Conservation (phyloP, 2,329 filamentous ascomycete species). For the Tolypocladium ophioglossoides region DNA sequence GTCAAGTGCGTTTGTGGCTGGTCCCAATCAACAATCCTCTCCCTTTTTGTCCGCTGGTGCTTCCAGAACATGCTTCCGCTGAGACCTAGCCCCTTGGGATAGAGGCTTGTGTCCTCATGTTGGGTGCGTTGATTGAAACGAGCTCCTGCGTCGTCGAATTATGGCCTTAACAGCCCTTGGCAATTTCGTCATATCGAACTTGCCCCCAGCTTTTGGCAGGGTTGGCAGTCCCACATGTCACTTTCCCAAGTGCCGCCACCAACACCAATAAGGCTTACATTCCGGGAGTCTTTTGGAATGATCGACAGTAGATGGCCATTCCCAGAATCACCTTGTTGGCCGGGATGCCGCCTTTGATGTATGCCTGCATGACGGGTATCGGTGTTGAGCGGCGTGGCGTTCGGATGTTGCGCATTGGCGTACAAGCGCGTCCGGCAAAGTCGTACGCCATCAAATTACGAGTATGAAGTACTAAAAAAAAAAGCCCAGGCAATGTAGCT, state of each 20-base stretch:
- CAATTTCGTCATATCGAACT: conserved; percentile 44
- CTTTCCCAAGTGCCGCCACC: conserved; percentile 61
- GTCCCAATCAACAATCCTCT: conserved; percentile 46
- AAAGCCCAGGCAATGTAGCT: too few relatives aligned
- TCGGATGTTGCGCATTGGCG: conserved; percentile 37
- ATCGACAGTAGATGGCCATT: conserved; percentile 69
- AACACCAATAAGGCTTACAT: conserved; percentile 34
- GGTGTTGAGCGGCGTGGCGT: conserved; percentile 57
- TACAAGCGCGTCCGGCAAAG: conserved; percentile 58
- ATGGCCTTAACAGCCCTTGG: conserved; percentile 61
- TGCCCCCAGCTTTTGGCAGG: conserved; percentile 50
- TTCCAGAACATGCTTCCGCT: conserved; percentile 82
- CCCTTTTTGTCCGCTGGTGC: conserved; percentile 54
- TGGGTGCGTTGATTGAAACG: conserved; percentile 59
- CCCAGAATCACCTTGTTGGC: conserved; percentile 61
- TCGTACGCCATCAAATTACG: conserved; percentile 70
- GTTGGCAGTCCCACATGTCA: conserved; percentile 72
- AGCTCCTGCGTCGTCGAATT: conserved; percentile 48
- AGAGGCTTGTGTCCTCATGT: conserved; percentile 52
- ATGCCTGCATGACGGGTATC: conserved; percentile 52
- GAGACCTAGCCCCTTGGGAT: conserved; percentile 49
- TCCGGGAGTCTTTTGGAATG: conserved; percentile 37
- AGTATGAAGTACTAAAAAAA: too few relatives aligned
- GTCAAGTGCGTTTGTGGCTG: conserved; percentile 25
- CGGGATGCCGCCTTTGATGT: conserved; percentile 50